A percentile compares a stretch with the other conserved stretches of the same genome.
These are phyloP conservation scores for Corymbia calophylla DNA, from an alignment of 441 rosid species.

Conservation along the genomic window DNA sequence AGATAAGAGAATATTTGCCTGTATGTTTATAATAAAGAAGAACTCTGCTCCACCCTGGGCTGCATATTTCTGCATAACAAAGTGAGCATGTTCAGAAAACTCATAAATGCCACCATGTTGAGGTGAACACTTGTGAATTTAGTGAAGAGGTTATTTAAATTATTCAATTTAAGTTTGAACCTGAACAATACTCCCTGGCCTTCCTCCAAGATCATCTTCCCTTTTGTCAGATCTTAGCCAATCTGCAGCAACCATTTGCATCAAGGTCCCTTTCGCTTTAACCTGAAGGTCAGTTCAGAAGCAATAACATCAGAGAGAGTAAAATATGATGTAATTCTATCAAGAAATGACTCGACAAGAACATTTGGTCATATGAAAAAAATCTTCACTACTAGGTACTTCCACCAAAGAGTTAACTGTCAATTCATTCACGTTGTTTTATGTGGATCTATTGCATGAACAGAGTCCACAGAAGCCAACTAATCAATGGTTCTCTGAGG, in stretches of 20 bases:
- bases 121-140: not conserved
- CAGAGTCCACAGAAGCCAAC: not conserved
- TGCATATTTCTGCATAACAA: slow-evolving; percentile 76
- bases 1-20: slow-evolving; percentile 27
- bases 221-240: slow-evolving; percentile 91
- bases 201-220: slow-evolving; percentile 88
- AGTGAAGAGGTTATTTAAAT: not conserved
- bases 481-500: not conserved
- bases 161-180: slow-evolving; percentile 19
- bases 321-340: not conserved
- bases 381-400: not conserved
- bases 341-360: not conserved
- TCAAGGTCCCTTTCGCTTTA: slow-evolving; percentile 79
- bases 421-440: not conserved
- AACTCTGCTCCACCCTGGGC: slow-evolving; percentile 85
- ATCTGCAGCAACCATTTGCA: slow-evolving; percentile 98
- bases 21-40: slow-evolving; percentile 84
- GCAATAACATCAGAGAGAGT: not conserved
- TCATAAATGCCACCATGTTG: not conserved
- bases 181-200: slow-evolving; percentile 95
- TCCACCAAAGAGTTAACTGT: not conserved
- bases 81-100: not conserved
- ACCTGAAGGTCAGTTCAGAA: slow-evolving; percentile 32
- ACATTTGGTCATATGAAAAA: not conserved
- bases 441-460: not conserved